Evolutionary conservation across 345 rosid genomes (phyloP), one percentile per base, ranked within the genome.

Genomic region (Cardamine occulta): DNA sequence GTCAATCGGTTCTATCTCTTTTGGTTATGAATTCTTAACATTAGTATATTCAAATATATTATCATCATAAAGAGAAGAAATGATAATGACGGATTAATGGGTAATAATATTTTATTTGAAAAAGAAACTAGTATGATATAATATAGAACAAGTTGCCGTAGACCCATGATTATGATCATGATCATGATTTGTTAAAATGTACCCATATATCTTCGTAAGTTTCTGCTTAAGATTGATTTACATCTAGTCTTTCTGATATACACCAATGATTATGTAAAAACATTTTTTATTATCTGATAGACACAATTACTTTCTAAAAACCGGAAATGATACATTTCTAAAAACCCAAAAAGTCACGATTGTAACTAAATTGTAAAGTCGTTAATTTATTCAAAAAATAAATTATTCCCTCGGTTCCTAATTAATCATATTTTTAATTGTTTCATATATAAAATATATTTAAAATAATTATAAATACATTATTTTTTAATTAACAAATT

Each of bases 41-140:
- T 26, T 45, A 65, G 9, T 45, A 12, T 45, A 64, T 60, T 19
- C 8, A 48, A 49, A 49, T 52, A 39, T 49, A 14, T 47, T 17
- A 63, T 47, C 59, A 51, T 14, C 47, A 31, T 65, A 44, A 71
- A 71, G 67, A 71, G 49, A 10, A 74, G n/a, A 44, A 54, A 65
- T 66, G 75, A 71, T 60, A 60, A 48, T 48, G 72, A 66, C 45
- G 68, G 72, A 65, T 74, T 34, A 66, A 74, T 74, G 73, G 72
- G 78, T 74, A 37, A 56, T 74, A 65, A n/a, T 66, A 57, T 74
- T 74, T 56, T 45, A 74, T 32, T 56, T 32, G 28, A 23, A 17
- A 31, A 47, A 19, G 1, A 47, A 48, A 48, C 51, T 29, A 56
- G 51, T 56, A 12, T 65, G 32, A 65, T 44, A 66, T 32, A 37